Base-by-base conservation (phyloP, 1,139 yeast species). In the Spathaspora sp. region DNA sequence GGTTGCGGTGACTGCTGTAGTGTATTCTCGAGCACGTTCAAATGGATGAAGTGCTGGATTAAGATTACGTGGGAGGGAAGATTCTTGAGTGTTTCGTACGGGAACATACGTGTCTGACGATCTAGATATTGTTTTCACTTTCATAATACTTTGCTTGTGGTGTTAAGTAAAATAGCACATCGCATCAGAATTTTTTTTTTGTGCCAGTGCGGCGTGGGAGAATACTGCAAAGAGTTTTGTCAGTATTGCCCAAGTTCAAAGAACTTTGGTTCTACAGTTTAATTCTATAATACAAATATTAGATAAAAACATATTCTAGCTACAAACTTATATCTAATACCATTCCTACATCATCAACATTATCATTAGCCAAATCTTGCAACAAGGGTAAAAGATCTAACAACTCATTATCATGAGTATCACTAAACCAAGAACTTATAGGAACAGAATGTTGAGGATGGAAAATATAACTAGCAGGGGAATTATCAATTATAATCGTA, bases 371-470 rank as follows among this genome's bases (percentile, higher is more conserved):
- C 51, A 93, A 71, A 64, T 93, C 99, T 64, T 89, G 89, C 58
- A 93, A 76, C 55, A 95, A 84, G 13, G 99, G 99, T 50, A 95
- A 72, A 67, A 93, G 81, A 68, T 93, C 99, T 53, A 89, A 68
- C 57, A 93, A 76, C 73, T 93, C 99, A 62, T 91, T 91, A 65
- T 93, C 99, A 64, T 93, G 99, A 38, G 95, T 84, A 69, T 93
- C 99, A 56, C 97, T 89, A 73, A 95, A 93, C 99, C 99, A 93
- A 64, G 95, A 84, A 53, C 97, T 89, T 29, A 93, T 89, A n/a
- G 99, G 99, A 38, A 95, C 86, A 11, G 98, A 96, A 70, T 93
- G 97, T 62, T 89, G 96, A 20, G 99, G 99, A 64, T 93, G 99
- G 75, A 93, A 89, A 47, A 91, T 84, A 65, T 95, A 93, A 11